Evolutionary conservation across 495 filamentous ascomycete species (phyloP).

Genomic region (Aspergillus biplanus): DNA sequence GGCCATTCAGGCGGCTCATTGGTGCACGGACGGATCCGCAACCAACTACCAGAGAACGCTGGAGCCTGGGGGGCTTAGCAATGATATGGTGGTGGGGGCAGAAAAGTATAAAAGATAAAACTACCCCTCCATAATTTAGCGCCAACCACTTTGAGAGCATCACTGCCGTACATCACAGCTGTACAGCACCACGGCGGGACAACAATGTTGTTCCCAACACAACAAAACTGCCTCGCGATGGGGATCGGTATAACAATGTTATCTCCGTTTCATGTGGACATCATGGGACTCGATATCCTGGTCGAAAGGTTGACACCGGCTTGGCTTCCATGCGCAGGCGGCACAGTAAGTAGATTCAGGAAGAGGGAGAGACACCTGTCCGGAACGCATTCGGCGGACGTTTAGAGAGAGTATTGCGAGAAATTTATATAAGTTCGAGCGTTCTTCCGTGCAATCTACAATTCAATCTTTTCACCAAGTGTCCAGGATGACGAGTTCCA

Average conservation of each 20-base stretch:
- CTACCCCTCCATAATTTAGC: not conserved
- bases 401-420: not conserved
- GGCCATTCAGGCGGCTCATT: too few species aligned
- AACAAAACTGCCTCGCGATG: not conserved
- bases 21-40: too few species aligned
- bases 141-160: not conserved
- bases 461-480: too few species aligned
- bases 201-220: not conserved
- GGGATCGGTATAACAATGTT: not conserved
- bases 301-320: not conserved
- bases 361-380: not conserved
- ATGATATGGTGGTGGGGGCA: too few species aligned
- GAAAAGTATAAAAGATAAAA: too few species aligned
- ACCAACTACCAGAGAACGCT: too few species aligned
- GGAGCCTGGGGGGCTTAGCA: too few species aligned
- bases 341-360: not conserved
- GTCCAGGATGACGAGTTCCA: too few species aligned
- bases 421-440: not conserved
- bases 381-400: not conserved
- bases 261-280: not conserved
- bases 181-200: too few species aligned
- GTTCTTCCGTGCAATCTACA: too few species aligned
- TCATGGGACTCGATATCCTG: not conserved
- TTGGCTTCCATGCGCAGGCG: not conserved
- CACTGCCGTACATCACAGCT: too few species aligned